Evolutionary conservation across 1,139 yeast genomes (phyloP).

Genomic region (Debaryomyces robertsiae): DNA sequence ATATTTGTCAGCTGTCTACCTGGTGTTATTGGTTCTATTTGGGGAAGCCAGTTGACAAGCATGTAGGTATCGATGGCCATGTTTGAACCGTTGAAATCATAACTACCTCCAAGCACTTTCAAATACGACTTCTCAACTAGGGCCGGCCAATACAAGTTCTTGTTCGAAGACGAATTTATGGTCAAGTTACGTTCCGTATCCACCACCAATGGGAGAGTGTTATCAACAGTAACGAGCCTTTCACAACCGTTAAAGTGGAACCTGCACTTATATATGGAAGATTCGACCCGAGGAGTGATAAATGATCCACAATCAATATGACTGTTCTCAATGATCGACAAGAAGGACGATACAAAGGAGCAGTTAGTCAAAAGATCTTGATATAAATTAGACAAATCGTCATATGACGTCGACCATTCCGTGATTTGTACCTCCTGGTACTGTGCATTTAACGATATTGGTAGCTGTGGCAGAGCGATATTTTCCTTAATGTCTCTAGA

Average conservation of each 20-base stretch:
- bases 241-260: slow-evolving; percentile 59
- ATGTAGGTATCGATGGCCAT: slow-evolving; percentile 72
- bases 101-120: slow-evolving; percentile 61
- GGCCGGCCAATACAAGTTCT: slow-evolving; percentile 63
- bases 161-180: slow-evolving; percentile 44
- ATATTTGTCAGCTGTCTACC: slow-evolving; percentile 27
- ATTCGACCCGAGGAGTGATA: slow-evolving; percentile 30
- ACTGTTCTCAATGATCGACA: slow-evolving; percentile 39
- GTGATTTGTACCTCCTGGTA: slow-evolving; percentile 17
- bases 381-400: slow-evolving; percentile 31
- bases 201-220: slow-evolving; percentile 37
- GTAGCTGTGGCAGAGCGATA: slow-evolving; percentile 18
- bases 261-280: slow-evolving; percentile 37
- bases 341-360: slow-evolving; percentile 69
- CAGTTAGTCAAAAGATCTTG: slow-evolving; percentile 72
- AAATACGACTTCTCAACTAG: slow-evolving; percentile 77
- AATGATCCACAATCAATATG: slow-evolving; percentile 18
- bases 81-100: slow-evolving; percentile 73
- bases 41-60: slow-evolving; percentile 77
- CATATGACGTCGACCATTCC: slow-evolving; percentile 22
- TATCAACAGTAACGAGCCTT: slow-evolving; percentile 55
- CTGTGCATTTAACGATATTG: slow-evolving; percentile 19
- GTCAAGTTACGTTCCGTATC: slow-evolving; percentile 27
- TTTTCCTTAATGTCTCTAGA: not conserved
- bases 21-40: slow-evolving; percentile 45